Evolutionary conservation across 192 early-diverging fungal genomes (phyloP).

Genomic region (Helicostylum pulchrum): DNA sequence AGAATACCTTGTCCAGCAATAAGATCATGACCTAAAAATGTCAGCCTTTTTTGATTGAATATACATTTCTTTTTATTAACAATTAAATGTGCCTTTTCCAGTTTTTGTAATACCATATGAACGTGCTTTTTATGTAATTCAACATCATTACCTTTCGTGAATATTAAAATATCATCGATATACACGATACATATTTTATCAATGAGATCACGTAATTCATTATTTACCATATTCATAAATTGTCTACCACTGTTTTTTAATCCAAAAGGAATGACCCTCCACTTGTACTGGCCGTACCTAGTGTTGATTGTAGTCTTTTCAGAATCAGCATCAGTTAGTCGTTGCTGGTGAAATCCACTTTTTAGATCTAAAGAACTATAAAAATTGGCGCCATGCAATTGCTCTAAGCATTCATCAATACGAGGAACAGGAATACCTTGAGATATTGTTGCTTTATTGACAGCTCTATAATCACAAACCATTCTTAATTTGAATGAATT

Average conservation of each 20-base stretch:
- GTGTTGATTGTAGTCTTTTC: constrained; percentile 39
- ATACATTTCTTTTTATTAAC: constrained; percentile 17
- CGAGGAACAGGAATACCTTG: constrained; percentile 50
- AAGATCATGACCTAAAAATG: constrained; percentile 27
- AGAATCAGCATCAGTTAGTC: constrained; percentile 31
- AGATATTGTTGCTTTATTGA: constrained; percentile 50
- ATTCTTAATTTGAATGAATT: constrained; percentile 25
- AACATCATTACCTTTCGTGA: constrained; percentile 25
- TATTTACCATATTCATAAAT: constrained; percentile 15
- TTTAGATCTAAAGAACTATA: constrained; percentile 49
- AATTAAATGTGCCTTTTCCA: too few relatives aligned
- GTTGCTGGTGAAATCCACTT: constrained; percentile 44
- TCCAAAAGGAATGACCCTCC: constrained; percentile 29
- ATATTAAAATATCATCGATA: constrained; percentile 46
- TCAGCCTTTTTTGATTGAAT: constrained; percentile 13
- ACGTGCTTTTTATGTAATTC: constrained; percentile 26
- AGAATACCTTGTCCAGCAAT: constrained; percentile 27
- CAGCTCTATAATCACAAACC: constrained; percentile 51
- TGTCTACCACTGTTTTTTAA: neutral
- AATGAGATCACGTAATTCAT: neutral
- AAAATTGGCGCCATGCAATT: constrained; percentile 22
- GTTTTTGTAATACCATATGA: constrained; percentile 4
- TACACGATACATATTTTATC: constrained; percentile 33
- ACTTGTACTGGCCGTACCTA: constrained; percentile 21
- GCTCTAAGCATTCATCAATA: constrained; percentile 46